Percentiles rank a stretch among this genome's conserved stretches.
Conservation (phyloP, 2,329 filamentous ascomycete genomes). For the Aspergillus sp. region DNA sequence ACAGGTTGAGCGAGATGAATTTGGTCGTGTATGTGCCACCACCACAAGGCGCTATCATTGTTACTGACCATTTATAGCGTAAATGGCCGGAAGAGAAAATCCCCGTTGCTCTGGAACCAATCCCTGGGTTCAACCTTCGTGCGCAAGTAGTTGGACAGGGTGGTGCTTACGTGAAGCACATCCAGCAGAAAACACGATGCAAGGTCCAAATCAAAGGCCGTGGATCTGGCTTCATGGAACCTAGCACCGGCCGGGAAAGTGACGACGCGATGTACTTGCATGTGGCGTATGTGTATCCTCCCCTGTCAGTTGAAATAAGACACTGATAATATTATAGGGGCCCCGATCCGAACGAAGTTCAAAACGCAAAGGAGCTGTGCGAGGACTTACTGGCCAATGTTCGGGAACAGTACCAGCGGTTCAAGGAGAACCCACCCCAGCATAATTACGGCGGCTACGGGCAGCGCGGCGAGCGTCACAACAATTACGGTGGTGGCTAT, state of each 20-base stretch:
- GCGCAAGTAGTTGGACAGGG: conserved; percentile 95
- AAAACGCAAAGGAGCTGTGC: conserved; percentile 83
- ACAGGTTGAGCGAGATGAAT: conserved; percentile 83
- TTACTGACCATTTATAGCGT: conserved; percentile 56
- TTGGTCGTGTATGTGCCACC: conserved; percentile 67
- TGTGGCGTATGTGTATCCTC: conserved; percentile 65
- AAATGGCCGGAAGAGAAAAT: conserved; percentile 99
- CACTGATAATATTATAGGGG: conserved; percentile 59
- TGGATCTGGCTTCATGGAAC: conserved; percentile 90
- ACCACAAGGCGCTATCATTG: neutral
- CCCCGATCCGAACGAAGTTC: conserved; percentile 81
- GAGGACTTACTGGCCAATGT: conserved; percentile 85
- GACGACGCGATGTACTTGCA: conserved; percentile 97
- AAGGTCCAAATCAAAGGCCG: conserved; percentile 98
- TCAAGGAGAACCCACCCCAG: conserved; percentile 76
- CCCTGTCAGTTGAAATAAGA: neutral
- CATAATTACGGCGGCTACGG: conserved; percentile 62
- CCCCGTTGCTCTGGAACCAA: conserved; percentile 82
- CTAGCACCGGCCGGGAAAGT: conserved; percentile 81
- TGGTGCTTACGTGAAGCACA: conserved; percentile 95
- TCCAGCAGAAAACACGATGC: conserved; percentile 91
- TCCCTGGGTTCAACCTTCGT: conserved; percentile 92
- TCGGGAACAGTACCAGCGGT: conserved; percentile 83
- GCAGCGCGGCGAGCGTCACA: conserved; percentile 45
- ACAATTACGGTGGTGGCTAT: conserved; percentile 44